A percentile compares a stretch with the other conserved stretches of the same genome.
Evolutionary conservation across 2,329 filamentous ascomycete species (phyloP).

Genomic region (Parascedosporium putredinis): DNA sequence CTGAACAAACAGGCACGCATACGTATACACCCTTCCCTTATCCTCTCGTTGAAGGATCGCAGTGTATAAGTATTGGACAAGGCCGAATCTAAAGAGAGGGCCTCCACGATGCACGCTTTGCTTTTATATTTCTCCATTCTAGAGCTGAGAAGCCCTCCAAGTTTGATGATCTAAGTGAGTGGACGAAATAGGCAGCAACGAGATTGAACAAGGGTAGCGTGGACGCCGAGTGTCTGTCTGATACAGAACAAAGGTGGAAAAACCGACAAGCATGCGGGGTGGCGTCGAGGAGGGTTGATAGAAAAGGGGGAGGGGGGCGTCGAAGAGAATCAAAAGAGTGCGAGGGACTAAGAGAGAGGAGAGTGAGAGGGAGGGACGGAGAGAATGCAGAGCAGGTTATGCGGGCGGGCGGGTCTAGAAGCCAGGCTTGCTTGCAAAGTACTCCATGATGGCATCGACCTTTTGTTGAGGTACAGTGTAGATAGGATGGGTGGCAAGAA

Average conservation of each 20-base stretch:
- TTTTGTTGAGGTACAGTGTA: constrained; percentile 62
- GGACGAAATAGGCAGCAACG: no score
- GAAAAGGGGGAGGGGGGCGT: not conserved
- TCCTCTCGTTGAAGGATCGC: no score
- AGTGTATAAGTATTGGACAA: no score
- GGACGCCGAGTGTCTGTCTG: no score
- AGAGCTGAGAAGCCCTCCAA: no score
- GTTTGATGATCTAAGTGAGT: no score
- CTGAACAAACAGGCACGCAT: not conserved
- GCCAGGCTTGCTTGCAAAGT: constrained; percentile 44
- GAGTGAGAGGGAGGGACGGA: not conserved
- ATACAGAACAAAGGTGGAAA: not conserved
- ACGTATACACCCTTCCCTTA: not conserved
- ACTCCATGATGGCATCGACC: constrained; percentile 48
- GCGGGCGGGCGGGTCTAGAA: constrained; percentile 25
- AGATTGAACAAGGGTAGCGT: no score
- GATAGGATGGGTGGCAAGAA: constrained; percentile 61
- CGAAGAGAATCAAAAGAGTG: not conserved
- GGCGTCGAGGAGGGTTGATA: not conserved
- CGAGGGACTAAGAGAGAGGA: not conserved
- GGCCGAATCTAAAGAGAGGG: no score
- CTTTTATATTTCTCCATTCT: no score
- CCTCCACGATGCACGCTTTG: no score
- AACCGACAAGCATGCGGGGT: not conserved
- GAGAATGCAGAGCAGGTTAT: not conserved